Base-by-base conservation (phyloP, 2,329 filamentous ascomycete species). In the Sclerotinia minor region DNA sequence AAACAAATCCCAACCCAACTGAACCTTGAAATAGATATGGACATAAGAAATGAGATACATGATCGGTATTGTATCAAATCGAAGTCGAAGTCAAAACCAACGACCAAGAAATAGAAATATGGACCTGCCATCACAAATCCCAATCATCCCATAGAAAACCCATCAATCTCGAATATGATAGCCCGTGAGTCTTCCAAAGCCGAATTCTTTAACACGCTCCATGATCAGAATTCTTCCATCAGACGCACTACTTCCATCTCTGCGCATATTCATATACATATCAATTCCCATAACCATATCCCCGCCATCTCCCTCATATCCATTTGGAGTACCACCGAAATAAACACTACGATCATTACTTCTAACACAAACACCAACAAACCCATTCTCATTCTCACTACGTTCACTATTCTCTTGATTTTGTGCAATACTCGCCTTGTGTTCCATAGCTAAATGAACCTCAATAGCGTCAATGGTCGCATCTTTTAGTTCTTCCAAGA, bases 401-500 rank as follows among this genome's bases (percentile, higher is more conserved):
- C 38, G 13, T 41, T 41, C 4, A 41, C 5, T 15, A 19, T 44
- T 35, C 24, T 41, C 59, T 8, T 24, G 13, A 7, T 15, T 21
- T 15, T n/a, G 2, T 11, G 5, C 5, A 9, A 5, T 29, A 5
- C 17, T 21, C 2, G 13, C 0, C 6, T 6, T n/a, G 21, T 1
- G 19, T n/a, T 38, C 21, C 5, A 5, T 32, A n/a, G 3, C 0
- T 7, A 5, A 8, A 19, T n/a, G 29, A 3, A 6, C 44, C 13
- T 13, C 13, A 9, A 50, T 38, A 0, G 21, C n/a, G 1, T 19
- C 7, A 26, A 38, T 15, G 24, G 50, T 2, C 5, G 45, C 59
- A 41, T 21, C 9, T 5, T 21, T 38, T 9, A 63, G 13, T 35
- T 63, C 59, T 19, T 50, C n/a, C 32, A 63, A 38, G 5, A 50